Evolutionary conservation across 306 rosid species (phyloP).

Genomic region (Elaeagnus macrophylla): DNA sequence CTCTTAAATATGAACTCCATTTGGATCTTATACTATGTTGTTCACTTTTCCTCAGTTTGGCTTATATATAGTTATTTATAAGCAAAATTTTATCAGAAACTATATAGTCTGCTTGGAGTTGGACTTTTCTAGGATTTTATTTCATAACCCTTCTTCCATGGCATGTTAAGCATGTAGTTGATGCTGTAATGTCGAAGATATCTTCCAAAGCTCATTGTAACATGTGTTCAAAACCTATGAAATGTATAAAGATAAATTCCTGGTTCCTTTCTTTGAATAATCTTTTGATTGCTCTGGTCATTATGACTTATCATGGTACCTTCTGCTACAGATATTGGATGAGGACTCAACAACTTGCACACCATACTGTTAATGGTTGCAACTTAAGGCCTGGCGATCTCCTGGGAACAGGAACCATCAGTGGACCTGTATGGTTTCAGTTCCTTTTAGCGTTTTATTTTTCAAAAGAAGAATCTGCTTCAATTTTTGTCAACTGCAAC

Average conservation of each 20-base stretch:
- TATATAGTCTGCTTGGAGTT: not conserved
- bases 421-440: slow-evolving; percentile 84
- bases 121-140: not conserved
- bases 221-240: too few species aligned
- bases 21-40: not conserved
- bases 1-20: not conserved
- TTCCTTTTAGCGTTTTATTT: slow-evolving; percentile 2
- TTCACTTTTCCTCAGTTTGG: not conserved
- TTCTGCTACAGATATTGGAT: slow-evolving; percentile 72
- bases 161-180: too few species aligned
- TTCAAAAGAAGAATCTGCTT: slow-evolving; percentile 1
- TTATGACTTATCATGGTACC: slow-evolving; percentile 4
- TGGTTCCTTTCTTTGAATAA: not conserved
- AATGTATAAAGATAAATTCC: not conserved
- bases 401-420: slow-evolving; percentile 90
- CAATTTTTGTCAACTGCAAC: slow-evolving; percentile 2
- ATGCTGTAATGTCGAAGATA: too few species aligned
- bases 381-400: slow-evolving; percentile 91
- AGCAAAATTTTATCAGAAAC: not conserved
- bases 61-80: not conserved
- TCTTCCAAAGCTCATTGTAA: too few species aligned
- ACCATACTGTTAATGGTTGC: slow-evolving; percentile 93
- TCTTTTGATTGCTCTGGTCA: not conserved
- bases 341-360: slow-evolving; percentile 89
- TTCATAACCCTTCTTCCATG: too few species aligned